Evolutionary conservation across 2,329 filamentous ascomycete species (phyloP).

Genomic region (Trichoderma sp.): DNA sequence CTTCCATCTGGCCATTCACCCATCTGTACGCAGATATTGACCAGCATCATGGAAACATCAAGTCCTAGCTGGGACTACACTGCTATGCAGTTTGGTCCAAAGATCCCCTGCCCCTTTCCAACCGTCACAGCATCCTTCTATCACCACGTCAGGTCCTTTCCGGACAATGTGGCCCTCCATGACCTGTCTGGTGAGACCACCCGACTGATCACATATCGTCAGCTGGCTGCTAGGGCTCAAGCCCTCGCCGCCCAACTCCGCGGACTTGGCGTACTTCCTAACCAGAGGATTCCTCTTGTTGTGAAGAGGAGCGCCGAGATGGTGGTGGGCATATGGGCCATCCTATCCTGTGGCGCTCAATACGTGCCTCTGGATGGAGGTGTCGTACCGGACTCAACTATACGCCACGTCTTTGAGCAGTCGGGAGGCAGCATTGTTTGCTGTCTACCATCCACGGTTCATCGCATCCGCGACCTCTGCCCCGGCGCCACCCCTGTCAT

Average conservation of each 20-base stretch:
- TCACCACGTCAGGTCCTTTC: constrained; percentile 42
- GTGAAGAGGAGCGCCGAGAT: constrained; percentile 58
- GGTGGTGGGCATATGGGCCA: constrained; percentile 58
- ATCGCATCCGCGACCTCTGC: constrained; percentile 39
- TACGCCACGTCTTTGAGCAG: constrained; percentile 54
- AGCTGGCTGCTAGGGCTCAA: constrained; percentile 49
- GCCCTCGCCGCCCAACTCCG: constrained; percentile 46
- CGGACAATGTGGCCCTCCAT: constrained; percentile 45
- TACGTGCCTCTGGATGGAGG: constrained; percentile 63
- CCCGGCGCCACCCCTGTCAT: constrained; percentile 34
- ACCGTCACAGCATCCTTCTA: constrained; percentile 46
- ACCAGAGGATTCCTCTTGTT: constrained; percentile 57
- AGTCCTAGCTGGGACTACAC: constrained; percentile 15
- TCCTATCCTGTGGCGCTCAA: constrained; percentile 60
- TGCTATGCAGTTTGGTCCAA: constrained; percentile 26
- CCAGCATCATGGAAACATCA: constrained; percentile 31
- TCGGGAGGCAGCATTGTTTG: constrained; percentile 49
- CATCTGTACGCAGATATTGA: not conserved
- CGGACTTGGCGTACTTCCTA: constrained; percentile 45
- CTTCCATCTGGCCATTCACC: not conserved
- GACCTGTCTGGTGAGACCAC: constrained; percentile 38
- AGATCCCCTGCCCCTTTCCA: constrained; percentile 40
- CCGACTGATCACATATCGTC: constrained; percentile 48
- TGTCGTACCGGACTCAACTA: constrained; percentile 51
- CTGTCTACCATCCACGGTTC: constrained; percentile 48